These are phyloP conservation scores for Staphylotrichum longicolle DNA, from an alignment of 495 filamentous ascomycete genomes.

Conservation along the genomic window DNA sequence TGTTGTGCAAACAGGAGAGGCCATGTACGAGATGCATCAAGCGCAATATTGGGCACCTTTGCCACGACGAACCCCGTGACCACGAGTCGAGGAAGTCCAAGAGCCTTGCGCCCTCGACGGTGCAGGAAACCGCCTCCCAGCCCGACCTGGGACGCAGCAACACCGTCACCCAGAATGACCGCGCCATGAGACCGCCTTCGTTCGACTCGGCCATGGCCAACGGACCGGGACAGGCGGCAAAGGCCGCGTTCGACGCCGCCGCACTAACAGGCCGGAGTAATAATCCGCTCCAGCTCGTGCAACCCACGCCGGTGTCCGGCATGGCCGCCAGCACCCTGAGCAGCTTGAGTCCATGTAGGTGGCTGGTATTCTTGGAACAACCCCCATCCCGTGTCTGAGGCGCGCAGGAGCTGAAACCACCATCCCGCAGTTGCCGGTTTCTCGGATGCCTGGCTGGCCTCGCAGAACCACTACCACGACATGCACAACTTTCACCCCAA, in stretches of 20 bases:
- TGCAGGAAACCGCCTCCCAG: conserved; percentile 51
- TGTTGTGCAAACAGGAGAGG: conserved; percentile 63
- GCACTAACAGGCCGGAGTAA: conserved; percentile 38
- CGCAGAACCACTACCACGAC: conserved; percentile 80
- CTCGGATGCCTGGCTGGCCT: conserved; percentile 56
- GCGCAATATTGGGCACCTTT: conserved; percentile 97
- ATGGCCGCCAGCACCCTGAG: conserved; percentile 53
- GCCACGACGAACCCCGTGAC: conserved; percentile 96
- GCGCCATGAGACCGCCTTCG: conserved; percentile 43
- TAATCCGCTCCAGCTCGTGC: conserved; percentile 55
- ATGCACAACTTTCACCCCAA: conserved; percentile 92
- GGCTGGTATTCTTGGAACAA: conserved; percentile 30
- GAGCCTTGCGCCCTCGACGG: conserved; percentile 57
- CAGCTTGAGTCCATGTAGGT: conserved; percentile 75
- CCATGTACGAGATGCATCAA: conserved; percentile 98
- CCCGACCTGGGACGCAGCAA: conserved; percentile 42
- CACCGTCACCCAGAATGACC: conserved; percentile 40
- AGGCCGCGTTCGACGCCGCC: conserved; percentile 42
- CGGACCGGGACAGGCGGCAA: conserved; percentile 40
- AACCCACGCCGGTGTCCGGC: conserved; percentile 54
- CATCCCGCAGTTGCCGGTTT: conserved; percentile 45
- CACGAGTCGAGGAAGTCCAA: conserved; percentile 62
- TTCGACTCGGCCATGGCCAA: conserved; percentile 39
- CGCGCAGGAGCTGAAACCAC: conserved; percentile 39
- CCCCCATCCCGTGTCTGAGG: conserved; percentile 17